A percentile compares a stretch with the other conserved stretches of the same genome.
Evolutionary conservation across 306 rosid species (phyloP).

Genomic region (Rosa rugosa): DNA sequence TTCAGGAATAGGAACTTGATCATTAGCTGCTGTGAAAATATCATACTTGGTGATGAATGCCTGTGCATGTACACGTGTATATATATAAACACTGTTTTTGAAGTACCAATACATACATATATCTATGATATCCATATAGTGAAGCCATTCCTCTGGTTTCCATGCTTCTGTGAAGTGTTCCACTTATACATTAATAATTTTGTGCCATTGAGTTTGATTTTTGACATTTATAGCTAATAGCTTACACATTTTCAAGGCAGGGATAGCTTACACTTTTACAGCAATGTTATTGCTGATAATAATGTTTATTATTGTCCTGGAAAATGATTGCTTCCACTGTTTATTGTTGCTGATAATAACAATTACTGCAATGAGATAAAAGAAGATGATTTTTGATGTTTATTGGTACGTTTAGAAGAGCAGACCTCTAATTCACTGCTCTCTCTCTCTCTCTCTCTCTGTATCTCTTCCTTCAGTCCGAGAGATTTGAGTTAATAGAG

Average conservation of each 20-base stretch:
- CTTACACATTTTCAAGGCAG: background rate
- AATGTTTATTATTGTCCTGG: background rate
- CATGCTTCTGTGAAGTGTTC: background rate
- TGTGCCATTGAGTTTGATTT: background rate
- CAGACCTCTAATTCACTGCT: constrained; percentile 4
- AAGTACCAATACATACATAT: background rate
- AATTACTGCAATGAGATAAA: background rate
- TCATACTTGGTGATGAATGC: background rate
- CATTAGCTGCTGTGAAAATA: background rate
- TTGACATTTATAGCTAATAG: background rate
- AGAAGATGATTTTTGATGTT: background rate
- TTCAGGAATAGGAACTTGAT: background rate
- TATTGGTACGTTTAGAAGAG: background rate
- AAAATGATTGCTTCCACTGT: background rate
- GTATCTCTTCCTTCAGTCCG: constrained; percentile 50
- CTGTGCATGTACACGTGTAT: background rate
- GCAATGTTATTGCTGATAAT: background rate
- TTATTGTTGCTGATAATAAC: background rate
- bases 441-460: constrained; percentile 9
- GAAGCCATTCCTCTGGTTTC: background rate
- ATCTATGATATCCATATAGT: background rate
- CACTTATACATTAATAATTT: background rate
- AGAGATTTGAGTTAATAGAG: constrained; percentile 65
- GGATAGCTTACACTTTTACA: background rate
- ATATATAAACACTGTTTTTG: background rate